Evolutionary conservation across 129 eudicot species (phyloP).

Genomic region (Chrysanthemum seticuspe): DNA sequence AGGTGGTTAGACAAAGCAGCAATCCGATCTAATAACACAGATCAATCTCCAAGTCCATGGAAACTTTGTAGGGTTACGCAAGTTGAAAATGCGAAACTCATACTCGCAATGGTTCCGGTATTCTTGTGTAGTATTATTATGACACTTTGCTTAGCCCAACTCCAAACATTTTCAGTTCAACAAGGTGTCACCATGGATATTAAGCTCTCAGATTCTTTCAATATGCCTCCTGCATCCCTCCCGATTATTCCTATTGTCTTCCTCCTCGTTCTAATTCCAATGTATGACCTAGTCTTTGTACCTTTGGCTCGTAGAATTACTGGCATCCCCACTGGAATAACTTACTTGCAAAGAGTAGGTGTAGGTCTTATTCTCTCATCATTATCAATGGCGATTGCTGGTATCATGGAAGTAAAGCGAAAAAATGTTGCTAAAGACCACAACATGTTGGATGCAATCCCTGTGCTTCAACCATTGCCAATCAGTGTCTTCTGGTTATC

Average conservation of each 20-base stretch:
- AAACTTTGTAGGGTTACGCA: slow-evolving; percentile 80
- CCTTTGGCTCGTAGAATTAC: slow-evolving; percentile 58
- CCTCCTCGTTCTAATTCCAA: slow-evolving; percentile 49
- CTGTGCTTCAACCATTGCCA: slow-evolving; percentile 52
- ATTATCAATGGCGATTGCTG: slow-evolving; percentile 69
- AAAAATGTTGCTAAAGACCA: slow-evolving; percentile 50
- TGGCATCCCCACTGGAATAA: slow-evolving; percentile 64
- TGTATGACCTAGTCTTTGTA: slow-evolving; percentile 56
- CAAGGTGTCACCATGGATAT: slow-evolving; percentile 83
- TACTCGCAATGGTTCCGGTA: slow-evolving; percentile 58
- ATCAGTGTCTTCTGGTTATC: slow-evolving; percentile 70
- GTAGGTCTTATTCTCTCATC: slow-evolving; percentile 65
- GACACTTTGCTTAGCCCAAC: slow-evolving; percentile 79
- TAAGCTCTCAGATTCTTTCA: slow-evolving; percentile 43
- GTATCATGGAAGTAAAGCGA: slow-evolving; percentile 58
- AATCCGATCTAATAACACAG: slow-evolving; percentile 25
- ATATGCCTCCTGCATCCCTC: slow-evolving; percentile 69
- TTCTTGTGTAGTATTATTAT: slow-evolving; percentile 57
- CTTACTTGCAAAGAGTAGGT: slow-evolving; percentile 67
- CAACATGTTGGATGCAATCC: slow-evolving; percentile 65
- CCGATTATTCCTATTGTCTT: slow-evolving; percentile 56
- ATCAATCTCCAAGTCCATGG: slow-evolving; percentile 45
- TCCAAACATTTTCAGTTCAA: slow-evolving; percentile 64
- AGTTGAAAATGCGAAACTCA: slow-evolving; percentile 73
- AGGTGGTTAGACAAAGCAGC: slow-evolving; percentile 86